Evolutionary conservation across 148 eudicot genomes (phyloP).

Genomic region (Tetragonia tetragonoides): DNA sequence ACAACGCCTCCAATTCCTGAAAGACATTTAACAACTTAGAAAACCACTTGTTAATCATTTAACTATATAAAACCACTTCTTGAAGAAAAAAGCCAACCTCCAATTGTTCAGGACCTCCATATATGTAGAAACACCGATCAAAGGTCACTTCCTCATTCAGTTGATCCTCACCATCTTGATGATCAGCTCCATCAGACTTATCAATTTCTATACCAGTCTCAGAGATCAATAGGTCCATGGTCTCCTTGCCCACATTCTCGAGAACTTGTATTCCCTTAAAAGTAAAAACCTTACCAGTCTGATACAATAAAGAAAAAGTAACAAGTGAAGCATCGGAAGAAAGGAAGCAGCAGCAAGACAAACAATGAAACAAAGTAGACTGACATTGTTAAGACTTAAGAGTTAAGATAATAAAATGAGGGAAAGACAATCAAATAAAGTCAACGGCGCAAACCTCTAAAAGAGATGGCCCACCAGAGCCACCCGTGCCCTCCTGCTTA

Average conservation of each 20-base stretch:
- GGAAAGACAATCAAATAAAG: background rate
- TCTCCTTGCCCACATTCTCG: constrained; percentile 89
- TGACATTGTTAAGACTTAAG: background rate
- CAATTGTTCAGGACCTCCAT: constrained; percentile 96
- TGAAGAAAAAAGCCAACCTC: constrained; percentile 50
- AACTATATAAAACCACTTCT: background rate
- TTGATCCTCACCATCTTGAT: constrained; percentile 56
- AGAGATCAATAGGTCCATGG: constrained; percentile 83
- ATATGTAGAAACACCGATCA: constrained; percentile 90
- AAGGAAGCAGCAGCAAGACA: background rate
- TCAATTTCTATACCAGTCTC: constrained; percentile 82
- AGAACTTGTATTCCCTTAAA: constrained; percentile 91
- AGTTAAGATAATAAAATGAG: background rate
- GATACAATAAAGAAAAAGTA: constrained; percentile 15
- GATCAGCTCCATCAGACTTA: constrained; percentile 41
- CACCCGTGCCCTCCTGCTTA: constrained; percentile 64
- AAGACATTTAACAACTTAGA: constrained; percentile 9
- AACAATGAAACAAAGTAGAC: background rate
- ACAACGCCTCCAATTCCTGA: constrained; percentile 92
- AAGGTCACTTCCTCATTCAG: constrained; percentile 84
- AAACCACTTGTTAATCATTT: background rate
- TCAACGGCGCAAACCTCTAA: constrained; percentile 56
- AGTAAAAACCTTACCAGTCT: constrained; percentile 93
- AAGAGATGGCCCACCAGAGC: constrained; percentile 71
- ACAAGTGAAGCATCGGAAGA: background rate